A percentile compares a stretch with the other conserved stretches of the same genome.
Evolutionary conservation across 1,139 yeast genomes (phyloP).

Genomic region (Nakaseomyces bracarensis): DNA sequence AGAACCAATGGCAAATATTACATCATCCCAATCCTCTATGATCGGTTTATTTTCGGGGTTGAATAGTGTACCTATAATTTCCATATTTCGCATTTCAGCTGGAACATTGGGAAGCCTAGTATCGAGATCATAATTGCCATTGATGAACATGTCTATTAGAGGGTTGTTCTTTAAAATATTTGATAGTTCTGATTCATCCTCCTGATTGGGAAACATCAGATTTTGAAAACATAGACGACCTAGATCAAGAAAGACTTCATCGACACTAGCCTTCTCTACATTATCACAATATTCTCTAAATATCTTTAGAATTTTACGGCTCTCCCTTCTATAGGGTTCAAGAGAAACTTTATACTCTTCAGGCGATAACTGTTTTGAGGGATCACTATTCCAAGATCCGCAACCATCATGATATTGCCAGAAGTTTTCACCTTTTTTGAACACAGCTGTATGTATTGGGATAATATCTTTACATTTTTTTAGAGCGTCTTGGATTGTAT

Average conservation of each 20-base stretch:
- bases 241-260: conserved; percentile 81
- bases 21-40: conserved; percentile 77
- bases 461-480: conserved; percentile 67
- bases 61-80: conserved; percentile 21
- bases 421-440: conserved; percentile 71
- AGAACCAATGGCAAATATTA: conserved; percentile 60
- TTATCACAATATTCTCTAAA: conserved; percentile 49
- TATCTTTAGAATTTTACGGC: conserved; percentile 65
- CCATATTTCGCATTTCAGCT: conserved; percentile 23
- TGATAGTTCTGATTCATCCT: conserved; percentile 28
- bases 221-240: conserved; percentile 45
- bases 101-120: conserved; percentile 48
- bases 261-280: conserved; percentile 92
- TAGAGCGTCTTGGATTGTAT: conserved; percentile 55
- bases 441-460: conserved; percentile 90
- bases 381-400: conserved; percentile 30
- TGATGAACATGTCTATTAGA: conserved; percentile 14
- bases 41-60: conserved; percentile 16
- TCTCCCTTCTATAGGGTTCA: conserved; percentile 85
- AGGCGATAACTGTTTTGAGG: conserved; percentile 35
- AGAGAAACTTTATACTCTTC: conserved; percentile 71
- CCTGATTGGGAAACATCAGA: conserved; percentile 27
- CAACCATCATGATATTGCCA: conserved; percentile 61
- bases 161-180: not conserved
- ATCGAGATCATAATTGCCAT: conserved; percentile 26